Evolutionary conservation across 768 basidiomycete species (phyloP).

Genomic region (Termitomyces sp.): DNA sequence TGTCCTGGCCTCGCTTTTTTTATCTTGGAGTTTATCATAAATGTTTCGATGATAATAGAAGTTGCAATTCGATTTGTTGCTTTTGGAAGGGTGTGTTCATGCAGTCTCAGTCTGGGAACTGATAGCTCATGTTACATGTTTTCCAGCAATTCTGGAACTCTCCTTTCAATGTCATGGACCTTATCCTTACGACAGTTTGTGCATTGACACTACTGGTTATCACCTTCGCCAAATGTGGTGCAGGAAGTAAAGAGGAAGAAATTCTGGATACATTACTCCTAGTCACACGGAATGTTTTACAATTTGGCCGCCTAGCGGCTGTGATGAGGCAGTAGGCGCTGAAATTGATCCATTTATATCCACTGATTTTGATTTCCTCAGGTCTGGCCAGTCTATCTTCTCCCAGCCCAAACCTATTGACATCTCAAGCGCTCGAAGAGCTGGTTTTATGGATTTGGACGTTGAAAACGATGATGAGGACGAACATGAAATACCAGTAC

Average conservation of each 20-base stretch:
- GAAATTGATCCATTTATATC: conserved; percentile 3
- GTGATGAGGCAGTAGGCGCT: conserved; percentile 86
- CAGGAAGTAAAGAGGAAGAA: conserved; percentile 87
- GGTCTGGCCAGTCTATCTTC: conserved; percentile 87
- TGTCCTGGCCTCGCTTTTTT: conserved; percentile 90
- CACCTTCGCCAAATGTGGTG: conserved; percentile 78
- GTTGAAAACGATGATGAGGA: conserved; percentile 61
- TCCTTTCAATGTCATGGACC: conserved; percentile 86
- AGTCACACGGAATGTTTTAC: conserved; percentile 87
- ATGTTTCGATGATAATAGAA: conserved; percentile 89
- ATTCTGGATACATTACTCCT: conserved; percentile 89
- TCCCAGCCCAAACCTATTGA: conserved; percentile 83
- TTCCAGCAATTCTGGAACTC: conserved; percentile 93
- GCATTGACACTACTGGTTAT: conserved; percentile 84
- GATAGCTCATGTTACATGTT: neutral
- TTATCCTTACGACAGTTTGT: conserved; percentile 86
- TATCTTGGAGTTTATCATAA: conserved; percentile 83
- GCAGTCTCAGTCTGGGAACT: neutral
- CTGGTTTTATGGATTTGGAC: conserved; percentile 71
- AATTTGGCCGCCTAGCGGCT: conserved; percentile 86
- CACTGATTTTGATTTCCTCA: conserved; percentile 19
- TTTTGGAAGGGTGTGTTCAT: conserved; percentile 76
- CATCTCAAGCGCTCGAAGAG: conserved; percentile 62
- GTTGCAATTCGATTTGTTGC: conserved; percentile 89
- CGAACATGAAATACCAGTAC: conserved; percentile 53